Conservation (phyloP, 371 early-diverging fungal genomes). For the Nosema bombycis region DNA sequence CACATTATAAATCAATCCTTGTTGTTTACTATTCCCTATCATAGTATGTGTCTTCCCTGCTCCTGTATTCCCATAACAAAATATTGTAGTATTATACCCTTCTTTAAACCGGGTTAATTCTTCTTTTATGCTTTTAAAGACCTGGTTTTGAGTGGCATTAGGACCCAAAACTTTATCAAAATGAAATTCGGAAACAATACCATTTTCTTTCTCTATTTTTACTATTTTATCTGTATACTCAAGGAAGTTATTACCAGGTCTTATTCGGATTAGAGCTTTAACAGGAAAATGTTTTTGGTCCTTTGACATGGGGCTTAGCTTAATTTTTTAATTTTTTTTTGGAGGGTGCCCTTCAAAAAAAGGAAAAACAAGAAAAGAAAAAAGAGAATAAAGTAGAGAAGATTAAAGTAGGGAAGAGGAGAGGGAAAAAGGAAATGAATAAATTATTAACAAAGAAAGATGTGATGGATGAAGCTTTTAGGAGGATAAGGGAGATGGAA, state of each 20-base stretch:
- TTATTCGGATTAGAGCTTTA: conserved; percentile 39
- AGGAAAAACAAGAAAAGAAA: too few species aligned
- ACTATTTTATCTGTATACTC: conserved; percentile 19
- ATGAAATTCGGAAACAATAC: conserved; percentile 13
- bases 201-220: neutral
- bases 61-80: conserved; percentile 73
- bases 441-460: too few species aligned
- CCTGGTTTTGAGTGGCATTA: conserved; percentile 1
- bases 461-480: too few species aligned
- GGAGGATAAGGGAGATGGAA: too few species aligned
- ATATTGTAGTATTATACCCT: conserved; percentile 53
- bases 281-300: conserved; percentile 19
- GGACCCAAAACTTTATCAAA: conserved; percentile 41
- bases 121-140: conserved; percentile 29
- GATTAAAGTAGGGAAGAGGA: too few species aligned
- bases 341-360: neutral
- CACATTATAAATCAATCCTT: conserved; percentile 54
- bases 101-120: conserved; percentile 30
- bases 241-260: conserved; percentile 17
- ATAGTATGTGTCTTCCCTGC: conserved; percentile 96
- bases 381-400: too few species aligned
- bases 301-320: neutral
- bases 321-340: neutral
- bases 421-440: too few species aligned
- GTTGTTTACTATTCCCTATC: conserved; percentile 70